Evolutionary conservation across 306 rosid species (phyloP), one percentile per base, ranked within the genome.

Genomic region (Casuarina cunninghamiana): DNA sequence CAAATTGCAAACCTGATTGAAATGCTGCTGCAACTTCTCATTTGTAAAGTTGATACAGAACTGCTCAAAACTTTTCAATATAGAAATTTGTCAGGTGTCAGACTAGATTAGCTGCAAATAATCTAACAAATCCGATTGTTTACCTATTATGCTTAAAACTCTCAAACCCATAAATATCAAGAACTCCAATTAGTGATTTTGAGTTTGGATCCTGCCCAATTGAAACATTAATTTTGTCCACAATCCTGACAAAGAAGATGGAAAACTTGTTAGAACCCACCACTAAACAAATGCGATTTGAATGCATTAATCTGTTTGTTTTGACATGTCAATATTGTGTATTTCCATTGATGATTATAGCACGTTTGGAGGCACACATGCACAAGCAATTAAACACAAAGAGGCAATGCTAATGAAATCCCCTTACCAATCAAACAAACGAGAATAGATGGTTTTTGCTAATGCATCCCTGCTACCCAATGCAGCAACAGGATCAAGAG

Each of bases 151-250:
- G 89, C 86, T 91, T 89, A 82, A 96, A 96, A 83, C 99, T 96
- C 87, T 96, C 99, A 86, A 96, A 96, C 79, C 99, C 99, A 83
- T 96, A 96, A 79, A 96, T 96, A 88, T 96, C 99, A 82, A 96
- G 98, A 87, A 96, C 99, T 70, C 99, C 99, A 82, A 96, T 96
- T 66, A 96, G 83, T 19, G 96, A 88, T 84, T 91, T 96, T 61
- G 99, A 96, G 86, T 85, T 96, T 66, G 92, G 96, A 86, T 96
- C 99, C 86, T 96, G 99, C 70, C 99, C 99, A 80, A 96, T 96
- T 41, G 99, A 96, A 84, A 17, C 78, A 85, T 96, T 96, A 75
- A 96, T 96, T 83, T 93, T 93, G 81, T 96, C 99, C 81, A 96
- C 99, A 42, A 96, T 94, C 99, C 99, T 96, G 81, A 58, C 81